phyloP scores from a whole-genome alignment of 345 rosid genomes.

The Toxicodendron radicans region DNA sequence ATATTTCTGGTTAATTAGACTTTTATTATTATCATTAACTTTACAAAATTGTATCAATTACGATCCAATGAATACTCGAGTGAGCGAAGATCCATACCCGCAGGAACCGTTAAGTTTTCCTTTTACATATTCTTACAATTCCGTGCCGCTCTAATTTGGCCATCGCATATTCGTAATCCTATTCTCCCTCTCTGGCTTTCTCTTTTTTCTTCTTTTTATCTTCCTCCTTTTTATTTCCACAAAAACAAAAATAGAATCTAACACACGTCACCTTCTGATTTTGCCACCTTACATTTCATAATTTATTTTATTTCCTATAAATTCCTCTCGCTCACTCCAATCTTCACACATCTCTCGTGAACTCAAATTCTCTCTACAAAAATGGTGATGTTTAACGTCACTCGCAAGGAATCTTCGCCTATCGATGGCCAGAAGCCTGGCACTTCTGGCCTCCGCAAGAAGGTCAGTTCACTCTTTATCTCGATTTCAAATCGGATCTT shows the following conservation, averaged over 20 bases:
- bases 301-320: background rate
- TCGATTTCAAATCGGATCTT: slow-evolving; percentile 2
- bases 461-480: slow-evolving; percentile 41
- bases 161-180: background rate
- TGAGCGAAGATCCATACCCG: background rate
- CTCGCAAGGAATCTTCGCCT: slow-evolving; percentile 60
- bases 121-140: background rate
- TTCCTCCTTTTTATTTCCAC: background rate
- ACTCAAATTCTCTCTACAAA: background rate
- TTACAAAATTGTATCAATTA: too few relatives aligned
- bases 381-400: slow-evolving; percentile 68
- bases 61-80: background rate
- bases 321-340: background rate
- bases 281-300: background rate
- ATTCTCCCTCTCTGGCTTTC: background rate
- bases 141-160: background rate
- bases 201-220: background rate
- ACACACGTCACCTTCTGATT: background rate
- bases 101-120: background rate
- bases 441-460: slow-evolving; percentile 99
- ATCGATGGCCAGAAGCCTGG: slow-evolving; percentile 97
- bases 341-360: background rate
- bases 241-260: background rate
- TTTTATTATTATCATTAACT: too few relatives aligned
- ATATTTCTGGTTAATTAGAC: too few relatives aligned